Evolutionary conservation across 768 basidiomycete species (phyloP).

Genomic region (Pleurotus ostreatus): DNA sequence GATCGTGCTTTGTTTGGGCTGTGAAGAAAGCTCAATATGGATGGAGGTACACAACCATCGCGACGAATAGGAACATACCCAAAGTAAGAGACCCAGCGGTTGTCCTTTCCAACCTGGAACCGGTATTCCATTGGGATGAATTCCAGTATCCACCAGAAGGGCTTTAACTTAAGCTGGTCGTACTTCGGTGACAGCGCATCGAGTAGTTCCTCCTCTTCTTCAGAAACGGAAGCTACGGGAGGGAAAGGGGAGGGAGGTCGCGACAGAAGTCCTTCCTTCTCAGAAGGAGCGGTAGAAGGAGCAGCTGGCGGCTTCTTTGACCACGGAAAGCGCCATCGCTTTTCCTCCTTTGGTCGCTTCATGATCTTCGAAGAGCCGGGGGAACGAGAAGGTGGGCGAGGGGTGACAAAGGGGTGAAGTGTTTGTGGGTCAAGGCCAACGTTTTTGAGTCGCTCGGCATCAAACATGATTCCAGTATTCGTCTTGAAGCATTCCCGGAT

Average conservation of each 20-base stretch:
- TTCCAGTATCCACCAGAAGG: constrained; percentile 70
- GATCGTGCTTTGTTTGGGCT: constrained; percentile 28
- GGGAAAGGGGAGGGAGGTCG: constrained; percentile 1
- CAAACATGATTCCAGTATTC: constrained; percentile 60
- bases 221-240: constrained; percentile 17
- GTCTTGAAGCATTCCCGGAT: constrained; percentile 63
- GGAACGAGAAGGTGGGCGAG: constrained; percentile 32
- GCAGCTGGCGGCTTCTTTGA: constrained; percentile 6
- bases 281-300: constrained; percentile 10
- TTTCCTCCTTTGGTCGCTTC: constrained; percentile 13
- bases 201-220: constrained; percentile 61
- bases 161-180: constrained; percentile 47
- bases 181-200: constrained; percentile 56
- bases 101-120: constrained; percentile 31
- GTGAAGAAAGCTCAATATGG: no score
- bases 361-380: constrained; percentile 20
- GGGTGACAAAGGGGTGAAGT: constrained; percentile 37
- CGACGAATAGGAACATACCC: constrained; percentile 20
- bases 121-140: constrained; percentile 38
- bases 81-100: constrained; percentile 30
- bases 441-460: constrained; percentile 36
- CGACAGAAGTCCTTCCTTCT: constrained; percentile 8
- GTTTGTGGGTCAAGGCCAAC: constrained; percentile 47
- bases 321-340: constrained; percentile 12
- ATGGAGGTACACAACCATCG: no score